These are phyloP conservation scores for Sporisorium iseilematis-ciliati DNA, from an alignment of 1,284 basidiomycete species.

Conservation along the genomic window DNA sequence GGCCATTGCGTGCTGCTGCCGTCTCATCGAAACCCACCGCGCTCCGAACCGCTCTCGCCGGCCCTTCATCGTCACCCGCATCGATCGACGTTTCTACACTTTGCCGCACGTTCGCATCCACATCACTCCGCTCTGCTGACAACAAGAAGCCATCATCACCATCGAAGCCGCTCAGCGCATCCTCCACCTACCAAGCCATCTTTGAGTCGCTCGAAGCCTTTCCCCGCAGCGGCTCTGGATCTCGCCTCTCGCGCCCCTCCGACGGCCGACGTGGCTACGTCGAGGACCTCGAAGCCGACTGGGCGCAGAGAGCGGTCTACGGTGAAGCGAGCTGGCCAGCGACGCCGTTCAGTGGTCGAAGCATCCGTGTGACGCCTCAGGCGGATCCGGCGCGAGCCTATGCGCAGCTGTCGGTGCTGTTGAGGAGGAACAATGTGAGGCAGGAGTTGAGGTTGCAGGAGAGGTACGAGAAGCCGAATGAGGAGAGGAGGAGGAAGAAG, in stretches of 20 bases:
- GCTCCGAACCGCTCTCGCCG: conserved; percentile 10
- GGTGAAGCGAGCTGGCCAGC: conserved; percentile 47
- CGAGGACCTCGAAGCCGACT: conserved; percentile 45
- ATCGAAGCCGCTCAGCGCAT: conserved; percentile 6
- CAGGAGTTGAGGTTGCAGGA: conserved; percentile 62
- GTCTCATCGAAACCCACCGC: conserved; percentile 3
- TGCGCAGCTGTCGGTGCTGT: conserved; percentile 34
- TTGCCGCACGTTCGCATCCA: conserved; percentile 42
- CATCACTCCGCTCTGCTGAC: conserved; percentile 23
- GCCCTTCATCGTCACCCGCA: conserved; percentile 9
- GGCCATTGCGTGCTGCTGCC: conserved; percentile 17
- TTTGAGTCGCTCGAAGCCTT: conserved; percentile 40
- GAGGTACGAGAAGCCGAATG: conserved; percentile 68
- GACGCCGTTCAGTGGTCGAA: conserved; percentile 41
- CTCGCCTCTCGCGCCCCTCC: conserved; percentile 26
- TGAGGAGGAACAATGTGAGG: conserved; percentile 60
- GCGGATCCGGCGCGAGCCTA: conserved; percentile 46
- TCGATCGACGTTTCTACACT: conserved; percentile 25
- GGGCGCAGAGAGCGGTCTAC: conserved; percentile 33
- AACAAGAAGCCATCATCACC: neutral
- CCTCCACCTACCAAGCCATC: conserved; percentile 42
- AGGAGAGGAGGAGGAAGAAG: conserved; percentile 63
- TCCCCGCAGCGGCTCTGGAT: conserved; percentile 4
- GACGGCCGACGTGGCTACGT: conserved; percentile 38
- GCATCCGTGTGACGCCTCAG: conserved; percentile 30